These are phyloP conservation scores for Phytopythium chamaehyphon DNA, from an alignment of 352 stramenopile species.

Conservation along the genomic window DNA sequence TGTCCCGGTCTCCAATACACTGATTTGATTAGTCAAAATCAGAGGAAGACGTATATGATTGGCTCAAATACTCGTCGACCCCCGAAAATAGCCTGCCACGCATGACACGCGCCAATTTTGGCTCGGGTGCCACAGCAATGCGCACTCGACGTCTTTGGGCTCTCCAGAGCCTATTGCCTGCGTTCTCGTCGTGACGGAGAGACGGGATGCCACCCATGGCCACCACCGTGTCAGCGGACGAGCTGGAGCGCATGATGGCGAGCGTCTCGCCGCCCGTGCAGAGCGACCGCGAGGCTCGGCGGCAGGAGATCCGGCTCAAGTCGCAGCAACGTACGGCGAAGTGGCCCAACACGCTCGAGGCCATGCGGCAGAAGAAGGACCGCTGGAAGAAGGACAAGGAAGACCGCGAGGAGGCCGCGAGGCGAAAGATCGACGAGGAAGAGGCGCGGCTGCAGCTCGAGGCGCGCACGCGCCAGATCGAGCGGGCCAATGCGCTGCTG, in stretches of 20 bases:
- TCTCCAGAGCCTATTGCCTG: background rate
- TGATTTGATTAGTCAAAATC: too few species aligned
- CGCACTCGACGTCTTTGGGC: too few species aligned
- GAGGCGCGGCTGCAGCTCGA: conserved; percentile 74
- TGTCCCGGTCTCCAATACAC: background rate
- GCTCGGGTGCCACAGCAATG: background rate
- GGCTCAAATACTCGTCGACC: background rate
- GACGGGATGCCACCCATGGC: conserved; percentile 27
- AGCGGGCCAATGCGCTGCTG: conserved; percentile 76
- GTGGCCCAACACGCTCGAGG: conserved; percentile 92
- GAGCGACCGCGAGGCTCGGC: conserved; percentile 62
- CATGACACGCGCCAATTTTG: background rate
- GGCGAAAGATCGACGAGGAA: conserved; percentile 73
- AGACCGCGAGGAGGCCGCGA: conserved; percentile 70
- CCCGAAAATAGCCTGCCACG: background rate
- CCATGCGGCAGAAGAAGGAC: conserved; percentile 87
- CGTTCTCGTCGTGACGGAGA: background rate
- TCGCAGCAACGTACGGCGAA: conserved; percentile 76
- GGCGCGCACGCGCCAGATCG: conserved; percentile 76
- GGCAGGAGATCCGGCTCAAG: conserved; percentile 25
- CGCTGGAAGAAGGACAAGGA: conserved; percentile 89
- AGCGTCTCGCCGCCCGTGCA: conserved; percentile 63
- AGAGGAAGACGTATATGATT: too few species aligned
- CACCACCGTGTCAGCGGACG: conserved; percentile 51
- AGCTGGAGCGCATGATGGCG: conserved; percentile 65